Evolutionary conservation across 371 early-diverging fungal genomes (phyloP).

Genomic region (Basidiobolus heterosporus): DNA sequence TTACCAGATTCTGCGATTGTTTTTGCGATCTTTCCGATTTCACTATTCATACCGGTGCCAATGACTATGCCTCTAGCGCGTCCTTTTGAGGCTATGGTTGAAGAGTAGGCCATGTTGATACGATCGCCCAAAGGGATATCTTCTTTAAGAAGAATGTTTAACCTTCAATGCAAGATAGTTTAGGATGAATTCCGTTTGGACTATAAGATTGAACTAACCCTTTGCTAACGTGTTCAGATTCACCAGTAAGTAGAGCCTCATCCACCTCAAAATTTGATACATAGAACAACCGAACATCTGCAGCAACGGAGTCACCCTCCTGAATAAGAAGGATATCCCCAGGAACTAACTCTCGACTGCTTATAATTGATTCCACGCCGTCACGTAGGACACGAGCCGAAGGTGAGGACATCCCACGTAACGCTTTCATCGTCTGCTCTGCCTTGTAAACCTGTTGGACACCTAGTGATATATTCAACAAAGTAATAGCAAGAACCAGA

Average conservation of each 20-base stretch:
- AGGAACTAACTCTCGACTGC: conserved; percentile 58
- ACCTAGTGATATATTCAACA: conserved; percentile 63
- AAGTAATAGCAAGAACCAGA: conserved; percentile 50
- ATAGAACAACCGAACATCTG: conserved; percentile 67
- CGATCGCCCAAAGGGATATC: conserved; percentile 45
- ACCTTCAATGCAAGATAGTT: too few relatives aligned
- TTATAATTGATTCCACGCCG: conserved; percentile 36
- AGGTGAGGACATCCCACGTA: conserved; percentile 62
- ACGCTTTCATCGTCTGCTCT: conserved; percentile 73
- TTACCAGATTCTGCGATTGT: conserved; percentile 55
- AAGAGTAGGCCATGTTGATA: conserved; percentile 32
- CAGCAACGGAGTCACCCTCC: conserved; percentile 74
- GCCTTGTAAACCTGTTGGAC: conserved; percentile 80
- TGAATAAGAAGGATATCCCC: conserved; percentile 76
- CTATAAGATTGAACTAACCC: conserved; percentile 13
- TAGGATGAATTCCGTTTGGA: too few relatives aligned
- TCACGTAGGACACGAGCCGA: conserved; percentile 62
- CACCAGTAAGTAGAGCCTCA: conserved; percentile 78
- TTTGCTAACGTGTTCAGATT: conserved; percentile 57
- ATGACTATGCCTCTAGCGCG: conserved; percentile 49
- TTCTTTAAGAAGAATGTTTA: conserved; percentile 7
- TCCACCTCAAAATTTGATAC: conserved; percentile 65
- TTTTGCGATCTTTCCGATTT: conserved; percentile 81
- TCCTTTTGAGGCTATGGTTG: conserved; percentile 40
- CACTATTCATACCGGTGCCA: conserved; percentile 66